Base-by-base conservation (phyloP, 2,329 filamentous ascomycete genomes). In the Madurella fahalii region DNA sequence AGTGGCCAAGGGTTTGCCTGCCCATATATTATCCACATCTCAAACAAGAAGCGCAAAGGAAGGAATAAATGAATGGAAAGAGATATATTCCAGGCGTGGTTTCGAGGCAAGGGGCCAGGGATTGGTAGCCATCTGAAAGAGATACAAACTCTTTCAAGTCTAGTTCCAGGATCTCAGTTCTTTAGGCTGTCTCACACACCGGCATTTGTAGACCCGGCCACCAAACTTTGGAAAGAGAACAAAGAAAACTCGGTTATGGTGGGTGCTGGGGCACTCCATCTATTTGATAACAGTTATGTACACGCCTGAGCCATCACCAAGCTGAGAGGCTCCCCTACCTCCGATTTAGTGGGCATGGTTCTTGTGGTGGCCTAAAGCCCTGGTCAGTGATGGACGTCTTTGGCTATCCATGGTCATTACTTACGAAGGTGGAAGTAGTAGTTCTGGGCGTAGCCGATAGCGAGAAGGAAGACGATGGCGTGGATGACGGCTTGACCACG, bases 401-500 rank as follows among this genome's bases (percentile, higher is more conserved):
- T 45, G 16, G n/a, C 32, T 31, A 39, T 43, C 32, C 17, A 25
- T 40, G 43, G 18, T 11, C 17, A 47, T 53, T 52, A 85, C 90
- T 76, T 86, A 99, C 94, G 90, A 70, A 99, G 83, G 79, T 99
- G 95, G 89, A 95, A 97, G 84, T 99, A 97, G 86, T 99, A 99
- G 80, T 96, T 92, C 79, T 97, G 90, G 67, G 88, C 89, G 77
- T 99, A 99, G 69, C 94, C 93, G 65, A 97, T 72, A 63, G 84
- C 75, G 63, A 96, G 77, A 60, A 99, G 77, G 71, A 84, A 79
- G 65, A 82, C 85, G 67, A 99, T 87, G 67, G 85, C 81, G 76
- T 99, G 94, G 67, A 95, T 80, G 70, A 99, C 83, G 62, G 94
- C 94, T 99, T 67, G 67, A 57, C 52, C 16, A 25, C 47, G 34